Percentiles rank a stretch among this genome's conserved stretches.
phyloP scores from a whole-genome alignment of 1,284 basidiomycete genomes.

The Trametes hirsuta region DNA sequence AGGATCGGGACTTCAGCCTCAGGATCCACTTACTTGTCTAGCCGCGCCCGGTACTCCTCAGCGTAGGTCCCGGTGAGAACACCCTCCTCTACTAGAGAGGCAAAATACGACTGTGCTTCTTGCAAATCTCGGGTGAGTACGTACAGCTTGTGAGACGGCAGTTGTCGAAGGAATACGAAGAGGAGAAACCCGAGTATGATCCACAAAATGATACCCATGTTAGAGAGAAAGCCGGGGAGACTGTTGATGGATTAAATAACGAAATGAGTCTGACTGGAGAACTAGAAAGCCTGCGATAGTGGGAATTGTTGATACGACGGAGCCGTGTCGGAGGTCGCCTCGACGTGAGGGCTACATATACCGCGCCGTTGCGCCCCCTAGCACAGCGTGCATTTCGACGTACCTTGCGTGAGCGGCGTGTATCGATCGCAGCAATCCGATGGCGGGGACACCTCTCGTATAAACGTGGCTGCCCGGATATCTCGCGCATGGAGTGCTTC shows the following conservation, averaged over 20 bases:
- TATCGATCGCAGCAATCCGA: too few relatives aligned
- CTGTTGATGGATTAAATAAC: not conserved
- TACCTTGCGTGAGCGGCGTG: too few relatives aligned
- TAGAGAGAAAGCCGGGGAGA: not conserved
- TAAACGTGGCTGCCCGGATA: too few relatives aligned
- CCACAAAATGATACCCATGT: not conserved
- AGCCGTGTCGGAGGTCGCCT: too few relatives aligned
- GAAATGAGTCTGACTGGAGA: too few relatives aligned
- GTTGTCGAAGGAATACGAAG: slow-evolving; percentile 3
- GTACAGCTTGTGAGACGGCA: slow-evolving; percentile 7
- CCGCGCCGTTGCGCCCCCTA: too few relatives aligned
- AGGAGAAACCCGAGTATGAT: not conserved
- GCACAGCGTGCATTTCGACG: too few relatives aligned
- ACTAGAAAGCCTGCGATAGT: too few relatives aligned
- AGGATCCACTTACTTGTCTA: not conserved
- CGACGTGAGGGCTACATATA: too few relatives aligned
- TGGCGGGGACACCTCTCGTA: too few relatives aligned
- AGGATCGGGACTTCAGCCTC: not conserved
- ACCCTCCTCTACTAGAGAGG: not conserved
- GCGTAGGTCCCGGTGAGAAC: not conserved
- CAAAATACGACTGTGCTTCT: not conserved
- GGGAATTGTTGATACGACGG: too few relatives aligned
- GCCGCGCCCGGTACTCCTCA: not conserved
- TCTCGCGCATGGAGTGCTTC: too few relatives aligned
- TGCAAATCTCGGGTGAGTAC: not conserved